phyloP scores from a whole-genome alignment of 2,329 filamentous ascomycete species.

The Cladosporium cucumerinum region DNA sequence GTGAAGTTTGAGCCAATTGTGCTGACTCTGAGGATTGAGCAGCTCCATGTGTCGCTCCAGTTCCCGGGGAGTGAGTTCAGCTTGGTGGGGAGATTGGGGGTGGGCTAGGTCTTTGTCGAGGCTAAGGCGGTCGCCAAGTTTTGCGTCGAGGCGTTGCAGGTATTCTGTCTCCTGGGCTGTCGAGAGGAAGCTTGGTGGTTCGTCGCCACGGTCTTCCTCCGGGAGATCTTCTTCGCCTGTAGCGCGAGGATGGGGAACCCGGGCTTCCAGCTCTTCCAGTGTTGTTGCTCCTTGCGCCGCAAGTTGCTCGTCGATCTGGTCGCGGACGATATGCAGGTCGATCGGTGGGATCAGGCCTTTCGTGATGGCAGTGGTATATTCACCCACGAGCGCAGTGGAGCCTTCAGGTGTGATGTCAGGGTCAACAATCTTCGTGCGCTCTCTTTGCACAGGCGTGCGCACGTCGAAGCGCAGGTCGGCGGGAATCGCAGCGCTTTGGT shows the following conservation, averaged over 20 bases:
- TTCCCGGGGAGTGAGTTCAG: constrained; percentile 43
- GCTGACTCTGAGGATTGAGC: constrained; percentile 83
- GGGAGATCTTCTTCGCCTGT: constrained; percentile 27
- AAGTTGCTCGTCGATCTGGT: constrained; percentile 32
- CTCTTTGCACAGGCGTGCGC: constrained; percentile 64
- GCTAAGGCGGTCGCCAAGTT: constrained; percentile 41
- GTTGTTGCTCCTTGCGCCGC: constrained; percentile 27
- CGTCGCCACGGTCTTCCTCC: constrained; percentile 48
- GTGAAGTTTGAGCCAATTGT: constrained; percentile 73
- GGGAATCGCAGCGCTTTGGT: constrained; percentile 61
- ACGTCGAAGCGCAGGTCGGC: constrained; percentile 54
- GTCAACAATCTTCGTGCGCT: constrained; percentile 35
- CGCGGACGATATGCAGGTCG: constrained; percentile 32
- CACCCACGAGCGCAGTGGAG: constrained; percentile 31
- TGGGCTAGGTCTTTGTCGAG: not conserved
- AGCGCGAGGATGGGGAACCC: constrained; percentile 38
- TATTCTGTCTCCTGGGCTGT: constrained; percentile 72
- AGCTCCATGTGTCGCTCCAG: constrained; percentile 52
- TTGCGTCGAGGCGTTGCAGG: constrained; percentile 62
- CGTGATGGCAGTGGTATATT: constrained; percentile 37
- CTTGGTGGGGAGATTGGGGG: constrained; percentile 26
- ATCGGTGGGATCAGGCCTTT: constrained; percentile 31
- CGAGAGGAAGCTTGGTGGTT: constrained; percentile 65
- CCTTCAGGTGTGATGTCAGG: constrained; percentile 31
- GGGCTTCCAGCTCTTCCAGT: constrained; percentile 41